Percentiles rank a stretch among this genome's conserved stretches.
Conservation (phyloP, 495 filamentous ascomycete species). For the Neurospora africana region DNA sequence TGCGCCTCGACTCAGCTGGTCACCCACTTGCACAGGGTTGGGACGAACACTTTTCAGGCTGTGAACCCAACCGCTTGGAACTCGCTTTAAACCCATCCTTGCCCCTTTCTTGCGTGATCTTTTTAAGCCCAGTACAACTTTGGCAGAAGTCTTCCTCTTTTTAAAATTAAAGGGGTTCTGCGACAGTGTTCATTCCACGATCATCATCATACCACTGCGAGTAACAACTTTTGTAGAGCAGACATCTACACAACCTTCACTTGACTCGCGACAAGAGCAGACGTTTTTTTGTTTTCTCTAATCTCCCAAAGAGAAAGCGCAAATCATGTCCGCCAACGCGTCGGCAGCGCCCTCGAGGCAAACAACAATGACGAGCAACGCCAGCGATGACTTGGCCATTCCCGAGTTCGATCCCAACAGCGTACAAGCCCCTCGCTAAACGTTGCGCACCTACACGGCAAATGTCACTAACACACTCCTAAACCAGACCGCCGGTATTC, state of each 20-base stretch:
- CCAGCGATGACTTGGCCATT: slow-evolving; percentile 48
- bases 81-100: not conserved
- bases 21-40: not conserved
- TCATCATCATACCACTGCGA: not conserved
- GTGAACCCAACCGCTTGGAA: not conserved
- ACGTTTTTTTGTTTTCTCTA: not conserved
- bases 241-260: not conserved
- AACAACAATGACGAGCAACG: slow-evolving; percentile 38
- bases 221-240: not conserved
- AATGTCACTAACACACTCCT: not conserved
- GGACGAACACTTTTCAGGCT: not conserved
- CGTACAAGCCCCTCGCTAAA: slow-evolving; percentile 32
- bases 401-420: slow-evolving; percentile 70
- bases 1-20: not conserved
- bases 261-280: not conserved
- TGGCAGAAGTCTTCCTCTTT: not conserved
- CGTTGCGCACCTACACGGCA: not conserved
- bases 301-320: not conserved
- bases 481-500: slow-evolving; percentile 56
- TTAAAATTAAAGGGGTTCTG: not conserved
- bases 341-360: slow-evolving; percentile 44
- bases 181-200: not conserved
- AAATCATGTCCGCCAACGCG: not conserved
- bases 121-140: not conserved
- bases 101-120: not conserved